Conservation (phyloP, 345 rosid genomes). For the Eucalyptus decipiens region DNA sequence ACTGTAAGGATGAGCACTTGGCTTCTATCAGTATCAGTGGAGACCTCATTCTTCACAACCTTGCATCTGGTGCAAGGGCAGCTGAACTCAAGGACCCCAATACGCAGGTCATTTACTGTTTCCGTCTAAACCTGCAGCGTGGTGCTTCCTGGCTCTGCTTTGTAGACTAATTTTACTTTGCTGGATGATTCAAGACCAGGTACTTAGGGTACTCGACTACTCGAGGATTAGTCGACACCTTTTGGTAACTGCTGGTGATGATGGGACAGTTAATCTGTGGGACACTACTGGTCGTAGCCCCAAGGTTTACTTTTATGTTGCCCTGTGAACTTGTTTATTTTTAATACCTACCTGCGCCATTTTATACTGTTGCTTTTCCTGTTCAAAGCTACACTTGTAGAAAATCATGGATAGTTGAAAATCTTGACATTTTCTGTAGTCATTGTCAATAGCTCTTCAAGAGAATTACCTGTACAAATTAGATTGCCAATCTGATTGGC, state of each 20-base stretch:
- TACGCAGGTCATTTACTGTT: slow-evolving; percentile 71
- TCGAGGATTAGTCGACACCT: slow-evolving; percentile 86
- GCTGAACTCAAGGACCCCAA: slow-evolving; percentile 93
- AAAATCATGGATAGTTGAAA: not conserved
- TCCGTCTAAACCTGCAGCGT: not conserved
- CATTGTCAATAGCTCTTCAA: not conserved
- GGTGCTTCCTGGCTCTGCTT: not conserved
- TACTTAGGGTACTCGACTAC: slow-evolving; percentile 93
- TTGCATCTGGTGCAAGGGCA: slow-evolving; percentile 83
- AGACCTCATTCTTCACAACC: slow-evolving; percentile 90
- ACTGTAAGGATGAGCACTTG: slow-evolving; percentile 95
- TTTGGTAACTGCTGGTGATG: slow-evolving; percentile 96
- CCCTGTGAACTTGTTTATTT: not conserved
- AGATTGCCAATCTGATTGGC: not conserved
- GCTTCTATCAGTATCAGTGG: slow-evolving; percentile 89
- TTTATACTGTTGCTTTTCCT: not conserved
- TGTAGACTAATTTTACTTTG: slow-evolving; percentile 26
- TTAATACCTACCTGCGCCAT: not conserved
- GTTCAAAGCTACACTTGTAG: not conserved
- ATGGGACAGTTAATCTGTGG: slow-evolving; percentile 95
- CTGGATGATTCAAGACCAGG: slow-evolving; percentile 71
- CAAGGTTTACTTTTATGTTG: slow-evolving; percentile 36
- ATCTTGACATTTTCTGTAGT: not conserved
- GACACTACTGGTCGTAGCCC: slow-evolving; percentile 90
- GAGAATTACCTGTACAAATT: not conserved